A percentile compares a stretch with the other conserved stretches of the same genome.
Conservation (phyloP, 208 protist species). For the Trypanosoma caninum region DNA sequence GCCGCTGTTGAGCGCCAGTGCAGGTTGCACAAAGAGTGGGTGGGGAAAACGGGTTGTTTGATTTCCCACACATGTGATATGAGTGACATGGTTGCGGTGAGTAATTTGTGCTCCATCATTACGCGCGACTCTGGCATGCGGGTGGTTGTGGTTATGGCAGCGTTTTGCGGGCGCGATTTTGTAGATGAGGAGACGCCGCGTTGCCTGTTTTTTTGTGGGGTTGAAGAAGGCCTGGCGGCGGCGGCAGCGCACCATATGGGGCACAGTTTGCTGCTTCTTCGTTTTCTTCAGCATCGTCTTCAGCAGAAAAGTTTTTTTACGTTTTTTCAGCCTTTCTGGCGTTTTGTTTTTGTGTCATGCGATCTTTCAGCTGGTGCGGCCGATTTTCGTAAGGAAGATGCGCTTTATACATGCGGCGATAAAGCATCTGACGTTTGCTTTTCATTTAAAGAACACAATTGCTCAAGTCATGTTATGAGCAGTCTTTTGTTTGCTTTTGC, state of each 20-base stretch:
- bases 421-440: conserved; percentile 12
- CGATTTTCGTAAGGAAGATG: conserved; percentile 27
- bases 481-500: conserved; percentile 64
- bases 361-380: conserved; percentile 31
- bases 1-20: conserved; percentile 48
- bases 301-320: conserved; percentile 1
- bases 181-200: conserved; percentile 35
- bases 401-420: conserved; percentile 31
- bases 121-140: conserved; percentile 43
- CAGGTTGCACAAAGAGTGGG: conserved; percentile 64
- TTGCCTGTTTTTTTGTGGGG: conserved; percentile 32
- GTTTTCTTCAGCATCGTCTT: conserved; percentile 40
- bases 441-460: conserved; percentile 34
- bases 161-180: conserved; percentile 53
- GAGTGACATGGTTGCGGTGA: conserved; percentile 47
- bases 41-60: conserved; percentile 32
- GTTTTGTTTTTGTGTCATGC: conserved; percentile 55
- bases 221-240: conserved; percentile 59
- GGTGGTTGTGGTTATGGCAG: conserved; percentile 49
- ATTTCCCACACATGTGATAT: conserved; percentile 60
- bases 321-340: conserved; percentile 27
- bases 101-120: conserved; percentile 35
- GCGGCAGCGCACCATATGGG: conserved; percentile 56
- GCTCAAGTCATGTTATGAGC: conserved; percentile 59
- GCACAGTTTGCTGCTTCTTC: conserved; percentile 57